Conservation (phyloP, 108 stramenopile species). For the Stephanodiscus minutulus region DNA sequence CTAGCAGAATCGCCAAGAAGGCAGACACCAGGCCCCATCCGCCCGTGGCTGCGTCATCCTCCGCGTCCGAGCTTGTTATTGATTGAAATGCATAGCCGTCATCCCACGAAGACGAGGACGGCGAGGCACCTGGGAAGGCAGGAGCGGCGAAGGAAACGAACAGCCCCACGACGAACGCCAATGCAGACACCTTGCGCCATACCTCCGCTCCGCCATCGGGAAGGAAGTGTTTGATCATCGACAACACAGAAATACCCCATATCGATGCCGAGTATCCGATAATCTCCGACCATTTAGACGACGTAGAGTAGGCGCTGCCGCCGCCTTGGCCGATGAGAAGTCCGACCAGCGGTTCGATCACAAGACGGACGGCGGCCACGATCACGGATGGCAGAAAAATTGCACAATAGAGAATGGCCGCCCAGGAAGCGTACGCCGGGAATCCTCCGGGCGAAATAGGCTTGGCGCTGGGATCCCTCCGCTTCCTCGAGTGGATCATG, state of each 20-base stretch:
- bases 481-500: constrained; percentile 13
- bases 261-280: constrained; percentile 61
- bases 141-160: constrained; percentile 71
- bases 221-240: constrained; percentile 72
- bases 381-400: constrained; percentile 61
- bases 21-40: constrained; percentile 81
- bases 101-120: constrained; percentile 1
- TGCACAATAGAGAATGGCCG: constrained; percentile 53
- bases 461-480: constrained; percentile 44
- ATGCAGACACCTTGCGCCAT: constrained; percentile 66
- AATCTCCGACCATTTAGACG: constrained; percentile 68
- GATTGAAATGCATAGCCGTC: constrained; percentile 55
- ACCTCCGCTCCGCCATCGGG: constrained; percentile 80
- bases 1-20: constrained; percentile 69
- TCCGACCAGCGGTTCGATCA: constrained; percentile 64
- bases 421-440: constrained; percentile 32
- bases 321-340: constrained; percentile 52
- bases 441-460: constrained; percentile 24
- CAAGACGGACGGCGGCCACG: constrained; percentile 51
- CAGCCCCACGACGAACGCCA: constrained; percentile 65
- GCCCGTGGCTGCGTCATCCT: constrained; percentile 42
- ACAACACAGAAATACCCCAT: constrained; percentile 75
- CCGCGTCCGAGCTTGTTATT: constrained; percentile 27
- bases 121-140: constrained; percentile 51
- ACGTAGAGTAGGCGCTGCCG: constrained; percentile 52